Evolutionary conservation across 2,329 filamentous ascomycete genomes (phyloP).

Genomic region (Colletotrichum orbiculare): DNA sequence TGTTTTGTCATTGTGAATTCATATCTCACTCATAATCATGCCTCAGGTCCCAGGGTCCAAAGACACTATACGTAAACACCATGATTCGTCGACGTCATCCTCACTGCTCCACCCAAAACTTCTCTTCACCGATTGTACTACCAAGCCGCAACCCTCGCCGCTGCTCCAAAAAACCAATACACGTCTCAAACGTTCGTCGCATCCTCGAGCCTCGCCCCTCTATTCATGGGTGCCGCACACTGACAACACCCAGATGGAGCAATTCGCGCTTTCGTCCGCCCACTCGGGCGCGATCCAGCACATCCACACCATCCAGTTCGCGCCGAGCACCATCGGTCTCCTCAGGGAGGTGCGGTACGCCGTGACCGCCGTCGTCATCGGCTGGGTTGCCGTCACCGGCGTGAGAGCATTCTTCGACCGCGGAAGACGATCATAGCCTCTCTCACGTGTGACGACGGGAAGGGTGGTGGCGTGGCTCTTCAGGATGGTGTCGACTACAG

Average conservation of each 20-base stretch:
- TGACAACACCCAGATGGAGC: constrained; percentile 22
- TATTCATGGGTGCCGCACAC: neutral
- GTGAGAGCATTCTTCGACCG: constrained; percentile 15
- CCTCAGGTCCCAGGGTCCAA: neutral
- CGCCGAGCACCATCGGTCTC: constrained; percentile 17
- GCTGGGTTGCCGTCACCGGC: constrained; percentile 32
- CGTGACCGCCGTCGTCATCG: constrained; percentile 28
- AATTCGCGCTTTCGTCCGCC: constrained; percentile 22
- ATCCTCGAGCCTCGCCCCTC: neutral
- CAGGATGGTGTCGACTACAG: no score
- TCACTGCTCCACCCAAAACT: constrained; percentile 7
- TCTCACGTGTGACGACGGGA: no score
- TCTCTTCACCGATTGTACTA: neutral
- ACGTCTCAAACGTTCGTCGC: neutral
- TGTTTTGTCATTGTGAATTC: no score
- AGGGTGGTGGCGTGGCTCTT: no score
- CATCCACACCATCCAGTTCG: constrained; percentile 27
- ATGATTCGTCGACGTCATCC: constrained; percentile 34
- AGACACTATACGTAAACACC: neutral
- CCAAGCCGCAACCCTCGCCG: neutral
- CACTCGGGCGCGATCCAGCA: constrained; percentile 35
- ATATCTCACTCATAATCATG: neutral
- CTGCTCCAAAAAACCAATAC: neutral
- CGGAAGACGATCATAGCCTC: neutral
- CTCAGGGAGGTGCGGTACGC: constrained; percentile 23